phyloP scores from a whole-genome alignment of 2,329 filamentous ascomycete species.

The Ceratocystiopsis brevicomis region DNA sequence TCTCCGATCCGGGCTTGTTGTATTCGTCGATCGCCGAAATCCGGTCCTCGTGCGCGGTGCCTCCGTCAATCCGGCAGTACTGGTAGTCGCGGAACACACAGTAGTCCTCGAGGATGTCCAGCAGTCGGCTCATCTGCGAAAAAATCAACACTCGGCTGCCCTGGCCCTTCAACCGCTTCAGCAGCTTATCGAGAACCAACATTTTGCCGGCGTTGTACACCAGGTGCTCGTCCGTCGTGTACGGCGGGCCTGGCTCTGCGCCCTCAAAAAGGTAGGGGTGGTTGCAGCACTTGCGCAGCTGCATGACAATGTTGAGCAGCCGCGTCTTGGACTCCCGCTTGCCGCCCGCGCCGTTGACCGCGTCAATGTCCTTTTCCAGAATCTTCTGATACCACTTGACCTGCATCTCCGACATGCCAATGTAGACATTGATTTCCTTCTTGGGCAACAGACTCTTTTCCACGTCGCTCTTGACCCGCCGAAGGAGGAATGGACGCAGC shows the following conservation, averaged over 20 bases:
- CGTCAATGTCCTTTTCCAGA: conserved; percentile 95
- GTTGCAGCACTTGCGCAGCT: conserved; percentile 95
- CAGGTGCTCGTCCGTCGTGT: conserved; percentile 93
- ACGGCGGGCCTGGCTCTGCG: conserved; percentile 88
- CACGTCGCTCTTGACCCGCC: conserved; percentile 91
- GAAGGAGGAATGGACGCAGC: conserved; percentile 77
- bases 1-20: conserved; percentile 88
- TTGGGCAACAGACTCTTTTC: conserved; percentile 95
- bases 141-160: conserved; percentile 96
- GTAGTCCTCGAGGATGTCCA: conserved; percentile 96
- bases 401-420: conserved; percentile 99
- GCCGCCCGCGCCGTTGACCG: conserved; percentile 87
- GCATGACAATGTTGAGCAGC: conserved; percentile 97
- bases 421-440: conserved; percentile 91
- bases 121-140: conserved; percentile 93
- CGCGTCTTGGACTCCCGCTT: conserved; percentile 97
- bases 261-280: conserved; percentile 97
- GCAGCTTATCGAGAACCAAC: conserved; percentile 83
- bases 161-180: conserved; percentile 64
- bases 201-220: conserved; percentile 92
- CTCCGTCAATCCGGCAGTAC: conserved; percentile 93
- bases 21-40: conserved; percentile 97
- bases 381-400: conserved; percentile 99
- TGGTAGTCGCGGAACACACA: conserved; percentile 89
- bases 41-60: conserved; percentile 91